Percentiles rank a stretch among this genome's conserved stretches.
Conservation (phyloP, 345 rosid genomes). For the Gossypium stocksii region DNA sequence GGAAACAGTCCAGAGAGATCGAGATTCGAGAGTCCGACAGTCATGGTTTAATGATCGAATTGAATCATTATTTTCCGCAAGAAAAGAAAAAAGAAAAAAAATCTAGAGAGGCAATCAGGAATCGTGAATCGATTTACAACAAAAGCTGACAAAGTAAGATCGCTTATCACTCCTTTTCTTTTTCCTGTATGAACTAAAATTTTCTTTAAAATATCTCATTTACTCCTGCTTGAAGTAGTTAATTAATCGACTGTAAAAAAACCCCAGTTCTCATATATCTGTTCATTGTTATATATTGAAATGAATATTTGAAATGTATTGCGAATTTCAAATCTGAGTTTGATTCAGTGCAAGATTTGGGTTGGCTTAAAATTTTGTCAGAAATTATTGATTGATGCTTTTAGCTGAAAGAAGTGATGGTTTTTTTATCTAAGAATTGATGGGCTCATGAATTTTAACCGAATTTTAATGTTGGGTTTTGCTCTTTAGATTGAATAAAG, state of each 20-base stretch:
- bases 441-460: background rate
- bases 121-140: background rate
- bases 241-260: slow-evolving; percentile 3
- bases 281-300: background rate
- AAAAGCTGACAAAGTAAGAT: slow-evolving; percentile 6
- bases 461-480: slow-evolving; percentile 5
- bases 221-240: background rate
- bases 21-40: background rate
- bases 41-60: background rate
- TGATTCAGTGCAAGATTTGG: background rate
- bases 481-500: background rate
- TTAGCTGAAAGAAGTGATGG: background rate
- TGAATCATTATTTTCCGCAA: background rate
- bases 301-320: background rate
- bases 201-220: background rate
- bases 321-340: slow-evolving; percentile 4
- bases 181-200: background rate
- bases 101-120: background rate
- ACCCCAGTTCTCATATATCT: background rate
- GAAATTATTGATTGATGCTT: background rate
- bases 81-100: background rate
- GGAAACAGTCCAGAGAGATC: background rate
- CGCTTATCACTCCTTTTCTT: background rate
- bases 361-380: background rate
- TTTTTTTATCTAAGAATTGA: background rate